Evolutionary conservation across 1,139 yeast species (phyloP).

Genomic region (Debaryomycetaceae sp.): DNA sequence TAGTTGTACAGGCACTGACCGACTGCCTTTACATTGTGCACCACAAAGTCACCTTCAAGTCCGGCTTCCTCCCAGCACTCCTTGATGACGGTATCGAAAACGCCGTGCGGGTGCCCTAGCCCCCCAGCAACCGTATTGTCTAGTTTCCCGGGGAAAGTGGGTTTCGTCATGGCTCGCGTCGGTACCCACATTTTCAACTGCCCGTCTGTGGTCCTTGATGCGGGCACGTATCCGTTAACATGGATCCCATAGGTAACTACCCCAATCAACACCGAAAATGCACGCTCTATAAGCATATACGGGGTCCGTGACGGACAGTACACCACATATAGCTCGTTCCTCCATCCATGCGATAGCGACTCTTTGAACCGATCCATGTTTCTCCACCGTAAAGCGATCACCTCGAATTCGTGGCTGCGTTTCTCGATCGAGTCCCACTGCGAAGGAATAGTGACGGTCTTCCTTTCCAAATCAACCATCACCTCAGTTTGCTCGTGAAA

Average conservation of each 20-base stretch:
- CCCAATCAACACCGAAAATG: conserved; percentile 73
- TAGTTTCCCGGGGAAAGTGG: conserved; percentile 82
- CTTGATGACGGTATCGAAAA: conserved; percentile 67
- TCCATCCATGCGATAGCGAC: conserved; percentile 60
- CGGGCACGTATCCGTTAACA: conserved; percentile 62
- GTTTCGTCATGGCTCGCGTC: conserved; percentile 60
- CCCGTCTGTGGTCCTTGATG: conserved; percentile 21
- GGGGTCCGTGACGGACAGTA: conserved; percentile 45
- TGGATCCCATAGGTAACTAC: conserved; percentile 87
- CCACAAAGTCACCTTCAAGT: conserved; percentile 41
- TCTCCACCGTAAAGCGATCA: conserved; percentile 36
- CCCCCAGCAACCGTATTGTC: conserved; percentile 98
- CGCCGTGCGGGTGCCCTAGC: conserved; percentile 68
- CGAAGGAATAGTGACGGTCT: conserved; percentile 25
- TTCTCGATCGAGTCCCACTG: conserved; percentile 32
- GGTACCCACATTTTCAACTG: conserved; percentile 74
- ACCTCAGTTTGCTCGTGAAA: conserved; percentile 23
- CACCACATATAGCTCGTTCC: conserved; percentile 71
- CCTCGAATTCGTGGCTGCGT: conserved; percentile 34
- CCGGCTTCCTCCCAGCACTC: conserved; percentile 94
- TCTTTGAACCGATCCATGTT: conserved; percentile 24
- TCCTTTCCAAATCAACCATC: conserved; percentile 15
- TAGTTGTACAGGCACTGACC: conserved; percentile 69
- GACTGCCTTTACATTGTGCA: conserved; percentile 29
- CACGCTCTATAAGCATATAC: conserved; percentile 66